Base-by-base conservation (phyloP, 371 early-diverging fungal genomes). In the Mucor racemosus region DNA sequence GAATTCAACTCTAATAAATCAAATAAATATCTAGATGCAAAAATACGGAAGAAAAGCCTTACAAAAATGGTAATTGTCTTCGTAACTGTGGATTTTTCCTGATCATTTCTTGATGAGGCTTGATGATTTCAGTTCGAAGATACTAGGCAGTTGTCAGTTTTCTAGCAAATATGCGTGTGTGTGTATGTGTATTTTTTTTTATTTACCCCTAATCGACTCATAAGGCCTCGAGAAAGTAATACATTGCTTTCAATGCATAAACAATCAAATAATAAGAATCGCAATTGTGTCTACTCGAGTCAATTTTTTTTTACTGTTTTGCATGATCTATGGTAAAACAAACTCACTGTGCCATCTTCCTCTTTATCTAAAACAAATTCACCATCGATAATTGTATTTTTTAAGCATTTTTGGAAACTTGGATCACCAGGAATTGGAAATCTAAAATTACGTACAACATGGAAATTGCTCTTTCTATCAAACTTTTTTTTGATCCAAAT, bases 321-420 rank as follows among this genome's bases (percentile, higher is more conserved):
- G 3, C 26, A 26, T 26, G 26, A 26, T 26, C 26, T 26, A 26
- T 26, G 26, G 26, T 26, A 26, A 26, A 26, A 26, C 1, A 36
- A 21, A 69, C 80, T 72, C 53, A 84, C 86, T 56, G 68, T 68
- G 50, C 92, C 92, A 69, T 93, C 87, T 0, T 73, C 71, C 60
- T 90, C 87, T 14, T 65, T 71, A 71, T 94, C 95, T 7, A 90
- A 63, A 8, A 96, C 93, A n/a, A 97, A 82, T 75, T 97, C 98
- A 4, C 96, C 97, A 66, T 97, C 97, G 26, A 98, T 82, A 50
- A 98, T 82, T 1, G 97, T 97, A 33, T 89, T 85, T 48, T 87
- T 69, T 61, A 93, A 93, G 65, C 86, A 83, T 41, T 73, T 73
- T 50, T 74, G 64, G 62, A 76, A 81, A 5, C 65, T 70, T 14